Evolutionary conservation across 2,329 filamentous ascomycete genomes (phyloP), one percentile per base, ranked within the genome.

Genomic region (Claviceps sp.): DNA sequence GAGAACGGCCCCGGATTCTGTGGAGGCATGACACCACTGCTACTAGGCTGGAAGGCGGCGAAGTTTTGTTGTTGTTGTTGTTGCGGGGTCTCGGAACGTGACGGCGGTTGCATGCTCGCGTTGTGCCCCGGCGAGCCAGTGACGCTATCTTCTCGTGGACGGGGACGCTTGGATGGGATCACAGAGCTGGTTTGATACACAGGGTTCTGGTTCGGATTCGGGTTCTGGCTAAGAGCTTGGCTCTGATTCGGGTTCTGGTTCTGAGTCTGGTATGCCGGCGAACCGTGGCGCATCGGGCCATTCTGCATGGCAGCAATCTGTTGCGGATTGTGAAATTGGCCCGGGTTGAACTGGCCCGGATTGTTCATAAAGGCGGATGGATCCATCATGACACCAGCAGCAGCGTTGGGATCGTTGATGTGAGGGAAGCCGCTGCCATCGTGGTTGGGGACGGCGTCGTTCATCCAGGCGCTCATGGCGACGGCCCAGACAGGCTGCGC

Each of bases 81-180:
- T 6, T 26, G 24, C 37, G 91, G 91, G 34, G 91, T 97, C 65
- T 95, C 90, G 60, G 91, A 91, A 68, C 91, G 87, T 69, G 91
- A 94, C 24, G 81, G 82, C 48, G 87, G 85, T 34, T 88, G 70
- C 70, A 86, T 86, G 57, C 80, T 81, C 5, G 84, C 79, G 52
- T 84, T 82, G 63, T 84, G 86, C 62, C 84, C 79, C 50, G 91
- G 89, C 37, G 89, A 94, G 65, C 86, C 84, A 59, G 83, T 84
- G 63, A 93, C 77, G 63, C 84, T 90, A 67, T 96, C 90, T 69
- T 95, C 88, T 64, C 81, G 75, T 50, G 86, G 85, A 47, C 87
- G 80, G 51, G 86, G 79, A 62, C 93, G 82, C 71, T 97, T 98
- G 22, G 90, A 91, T 54, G 91, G 91, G 59, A 95, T 84, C 62